phyloP scores from a whole-genome alignment of 2,329 filamentous ascomycete genomes.

The Lecanoromycetidae sp. region DNA sequence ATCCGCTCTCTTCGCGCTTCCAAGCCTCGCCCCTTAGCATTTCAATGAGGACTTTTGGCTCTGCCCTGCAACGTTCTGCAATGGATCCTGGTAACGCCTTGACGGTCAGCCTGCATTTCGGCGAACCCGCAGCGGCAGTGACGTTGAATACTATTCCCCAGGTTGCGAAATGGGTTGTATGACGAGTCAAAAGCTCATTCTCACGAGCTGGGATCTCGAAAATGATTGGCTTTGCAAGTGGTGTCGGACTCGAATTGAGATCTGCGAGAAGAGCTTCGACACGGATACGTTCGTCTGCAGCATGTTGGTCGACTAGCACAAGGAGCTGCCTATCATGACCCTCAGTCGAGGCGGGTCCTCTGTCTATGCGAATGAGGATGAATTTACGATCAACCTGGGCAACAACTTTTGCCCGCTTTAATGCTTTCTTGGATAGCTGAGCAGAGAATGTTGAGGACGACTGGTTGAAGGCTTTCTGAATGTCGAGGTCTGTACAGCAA shows the following conservation, averaged over 20 bases:
- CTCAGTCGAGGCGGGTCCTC: neutral
- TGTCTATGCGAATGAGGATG: constrained; percentile 49
- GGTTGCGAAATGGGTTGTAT: constrained; percentile 45
- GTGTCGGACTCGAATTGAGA: constrained; percentile 32
- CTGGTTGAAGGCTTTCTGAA: constrained; percentile 20
- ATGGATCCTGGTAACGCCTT: constrained; percentile 57
- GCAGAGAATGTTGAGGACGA: constrained; percentile 21
- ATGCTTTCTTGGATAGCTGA: constrained; percentile 42
- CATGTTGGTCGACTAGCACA: constrained; percentile 82
- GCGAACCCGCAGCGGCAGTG: constrained; percentile 3
- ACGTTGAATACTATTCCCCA: constrained; percentile 67
- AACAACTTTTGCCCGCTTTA: constrained; percentile 54
- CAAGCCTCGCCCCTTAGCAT: constrained; percentile 66
- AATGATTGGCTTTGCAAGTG: constrained; percentile 41
- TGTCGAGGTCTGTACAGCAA: constrained; percentile 16
- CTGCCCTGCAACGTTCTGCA: constrained; percentile 58
- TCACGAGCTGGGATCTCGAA: constrained; percentile 58
- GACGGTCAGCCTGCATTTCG: constrained; percentile 26
- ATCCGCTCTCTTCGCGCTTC: constrained; percentile 42
- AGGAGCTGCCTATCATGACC: constrained; percentile 32
- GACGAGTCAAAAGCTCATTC: constrained; percentile 41
- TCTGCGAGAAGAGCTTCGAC: constrained; percentile 60
- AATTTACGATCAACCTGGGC: constrained; percentile 86
- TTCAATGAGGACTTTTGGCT: constrained; percentile 60
- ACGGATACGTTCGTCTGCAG: constrained; percentile 76